A percentile compares a stretch with the other conserved stretches of the same genome.
Conservation (phyloP, 1,284 basidiomycete species). For the Pseudozyma sp. region DNA sequence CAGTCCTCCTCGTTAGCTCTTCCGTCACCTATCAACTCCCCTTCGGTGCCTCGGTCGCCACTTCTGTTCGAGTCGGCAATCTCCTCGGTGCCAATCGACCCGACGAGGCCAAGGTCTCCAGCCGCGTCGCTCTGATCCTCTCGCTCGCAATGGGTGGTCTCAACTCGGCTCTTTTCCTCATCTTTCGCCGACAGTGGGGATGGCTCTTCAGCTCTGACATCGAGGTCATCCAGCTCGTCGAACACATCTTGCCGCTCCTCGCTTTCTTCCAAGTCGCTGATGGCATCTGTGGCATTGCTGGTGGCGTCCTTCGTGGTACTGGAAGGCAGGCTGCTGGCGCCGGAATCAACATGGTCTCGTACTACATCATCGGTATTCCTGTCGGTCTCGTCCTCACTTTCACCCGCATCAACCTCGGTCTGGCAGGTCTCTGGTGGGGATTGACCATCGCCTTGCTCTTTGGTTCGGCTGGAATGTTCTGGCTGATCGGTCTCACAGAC, state of each 20-base stretch:
- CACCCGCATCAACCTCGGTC: conserved; percentile 63
- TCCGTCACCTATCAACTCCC: conserved; percentile 86
- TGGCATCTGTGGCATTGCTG: conserved; percentile 77
- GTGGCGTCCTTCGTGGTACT: conserved; percentile 80
- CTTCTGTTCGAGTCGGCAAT: conserved; percentile 79
- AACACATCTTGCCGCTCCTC: conserved; percentile 78
- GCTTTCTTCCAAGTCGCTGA: conserved; percentile 78
- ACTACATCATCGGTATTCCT: conserved; percentile 72
- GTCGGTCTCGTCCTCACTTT: conserved; percentile 72
- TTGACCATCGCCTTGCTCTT: conserved; percentile 71
- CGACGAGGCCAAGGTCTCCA: conserved; percentile 64
- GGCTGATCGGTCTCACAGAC: conserved; percentile 70
- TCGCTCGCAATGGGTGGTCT: conserved; percentile 44
- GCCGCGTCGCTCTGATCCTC: conserved; percentile 59
- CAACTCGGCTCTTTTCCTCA: conserved; percentile 77
- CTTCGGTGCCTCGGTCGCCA: conserved; percentile 81
- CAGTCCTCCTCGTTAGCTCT: conserved; percentile 78
- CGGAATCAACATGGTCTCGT: conserved; percentile 71
- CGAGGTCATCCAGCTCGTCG: conserved; percentile 78
- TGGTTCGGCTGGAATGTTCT: conserved; percentile 66
- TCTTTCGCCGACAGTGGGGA: conserved; percentile 80
- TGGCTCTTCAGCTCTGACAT: conserved; percentile 87
- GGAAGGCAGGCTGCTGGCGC: conserved; percentile 75
- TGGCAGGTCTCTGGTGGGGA: conserved; percentile 71
- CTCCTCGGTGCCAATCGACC: conserved; percentile 71